Evolutionary conservation across 2,329 filamentous ascomycete genomes (phyloP), one percentile per base, ranked within the genome.

Genomic region (Incumbomyces delicatus): DNA sequence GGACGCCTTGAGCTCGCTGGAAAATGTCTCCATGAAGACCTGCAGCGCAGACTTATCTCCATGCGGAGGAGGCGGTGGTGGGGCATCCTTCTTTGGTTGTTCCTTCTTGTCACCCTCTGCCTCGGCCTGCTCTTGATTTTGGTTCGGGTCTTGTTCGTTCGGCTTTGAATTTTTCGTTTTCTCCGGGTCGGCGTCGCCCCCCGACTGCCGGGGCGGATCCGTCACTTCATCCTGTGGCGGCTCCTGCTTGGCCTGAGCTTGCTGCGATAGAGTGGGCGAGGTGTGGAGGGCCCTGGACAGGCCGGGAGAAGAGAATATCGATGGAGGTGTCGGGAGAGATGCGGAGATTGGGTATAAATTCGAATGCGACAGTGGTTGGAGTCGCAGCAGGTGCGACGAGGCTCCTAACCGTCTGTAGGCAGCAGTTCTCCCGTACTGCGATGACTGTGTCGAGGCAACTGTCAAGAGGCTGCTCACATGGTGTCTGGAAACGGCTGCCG

Each of bases 31-130:
- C 61, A 87, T 87, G 71, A 98, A 98, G 29, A 98, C 92, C 65
- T 96, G 87, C 89, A 92, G 96, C 45, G 92, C 92, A 2, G 90
- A 92, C 74, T 98, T 98, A 71, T 95, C 88, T 51, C 92, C 92
- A 62, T 98, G 92, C 16, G 89, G 90, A n/a, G 92, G 90, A 12
- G 89, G 90, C 17, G 90, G 87, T 11, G 89, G 83, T 32, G 72
- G 69, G 51, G 87, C 79, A 58, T 86, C 78, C 53, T 78, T 69
- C 59, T 78, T 70, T 14, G 5, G 6, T 49, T 74, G 68, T 38
- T 76, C 68, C 53, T 79, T 70, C 58, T 78, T 71, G 48, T 75
- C 69, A 42, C 75, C 68, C 20, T 72, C 66, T 53, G 72, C 65
- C 47, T 68, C 55, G 47, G 67, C 63, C 50, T 60, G 54, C 31